Percentiles rank a stretch among this genome's conserved stretches.
Evolutionary conservation across 2,329 filamentous ascomycete species (phyloP).

Genomic region (Fusarium domesticum): DNA sequence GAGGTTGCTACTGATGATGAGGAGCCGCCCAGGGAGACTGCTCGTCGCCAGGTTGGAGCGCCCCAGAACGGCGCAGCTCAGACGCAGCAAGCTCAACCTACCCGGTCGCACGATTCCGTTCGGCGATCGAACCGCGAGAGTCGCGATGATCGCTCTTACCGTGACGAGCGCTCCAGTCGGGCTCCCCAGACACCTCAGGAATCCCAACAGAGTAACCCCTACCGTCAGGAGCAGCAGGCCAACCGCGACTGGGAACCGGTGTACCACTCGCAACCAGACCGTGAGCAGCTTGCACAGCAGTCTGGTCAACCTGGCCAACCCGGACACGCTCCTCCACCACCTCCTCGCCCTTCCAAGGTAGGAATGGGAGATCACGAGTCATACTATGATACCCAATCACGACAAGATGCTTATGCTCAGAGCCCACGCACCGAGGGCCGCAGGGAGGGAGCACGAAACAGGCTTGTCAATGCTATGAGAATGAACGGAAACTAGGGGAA

Average conservation of each 20-base stretch:
- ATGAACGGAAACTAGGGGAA: slow-evolving; percentile 22
- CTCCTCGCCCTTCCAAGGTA: slow-evolving; percentile 38
- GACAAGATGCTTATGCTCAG: slow-evolving; percentile 22
- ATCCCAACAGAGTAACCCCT: slow-evolving; percentile 17
- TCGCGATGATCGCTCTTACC: slow-evolving; percentile 24
- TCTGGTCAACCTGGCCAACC: slow-evolving; percentile 10
- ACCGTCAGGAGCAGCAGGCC: slow-evolving; percentile 17
- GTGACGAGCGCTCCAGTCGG: slow-evolving; percentile 21
- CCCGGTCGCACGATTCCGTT: slow-evolving; percentile 20
- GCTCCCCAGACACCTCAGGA: slow-evolving; percentile 22
- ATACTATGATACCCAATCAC: slow-evolving; percentile 30
- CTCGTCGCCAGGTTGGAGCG: slow-evolving; percentile 17
- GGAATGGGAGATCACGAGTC: slow-evolving; percentile 35
- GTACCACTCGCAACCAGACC: slow-evolving; percentile 23
- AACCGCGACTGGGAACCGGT: slow-evolving; percentile 32
- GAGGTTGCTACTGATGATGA: slow-evolving; percentile 34
- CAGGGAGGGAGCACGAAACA: slow-evolving; percentile 34
- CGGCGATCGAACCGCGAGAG: slow-evolving; percentile 22
- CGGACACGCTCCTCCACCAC: slow-evolving; percentile 33
- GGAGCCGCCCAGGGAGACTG: slow-evolving; percentile 13
- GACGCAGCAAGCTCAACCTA: slow-evolving; percentile 6
- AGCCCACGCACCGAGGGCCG: slow-evolving; percentile 22
- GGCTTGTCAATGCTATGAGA: slow-evolving; percentile 35
- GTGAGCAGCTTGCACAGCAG: too few species aligned
- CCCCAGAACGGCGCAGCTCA: slow-evolving; percentile 17